Evolutionary conservation across 2,329 filamentous ascomycete species (phyloP).

Genomic region (Fusarium albosuccineum): DNA sequence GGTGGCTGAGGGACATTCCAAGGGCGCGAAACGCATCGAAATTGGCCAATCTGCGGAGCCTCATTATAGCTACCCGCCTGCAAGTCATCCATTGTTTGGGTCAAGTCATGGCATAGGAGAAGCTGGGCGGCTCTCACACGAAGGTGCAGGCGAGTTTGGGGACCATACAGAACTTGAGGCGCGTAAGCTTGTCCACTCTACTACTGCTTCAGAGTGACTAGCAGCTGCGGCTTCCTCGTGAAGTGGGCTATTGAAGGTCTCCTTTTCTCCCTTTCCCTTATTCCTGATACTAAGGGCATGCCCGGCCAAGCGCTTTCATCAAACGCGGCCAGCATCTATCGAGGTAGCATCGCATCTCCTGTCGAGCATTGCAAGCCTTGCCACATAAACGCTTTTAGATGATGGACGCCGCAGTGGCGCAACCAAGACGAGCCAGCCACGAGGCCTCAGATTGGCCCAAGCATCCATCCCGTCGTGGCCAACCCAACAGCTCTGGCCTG

Average conservation of each 20-base stretch:
- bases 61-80: no score
- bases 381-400: conserved; percentile 17
- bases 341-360: not conserved
- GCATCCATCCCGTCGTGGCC: conserved; percentile 25
- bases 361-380: not conserved
- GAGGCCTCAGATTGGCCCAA: conserved; percentile 21
- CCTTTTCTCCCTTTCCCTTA: not conserved
- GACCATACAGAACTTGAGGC: no score
- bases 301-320: not conserved
- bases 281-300: not conserved
- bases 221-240: not conserved
- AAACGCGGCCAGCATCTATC: not conserved
- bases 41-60: not conserved
- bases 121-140: no score
- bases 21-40: not conserved
- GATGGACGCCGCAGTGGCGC: conserved; percentile 32
- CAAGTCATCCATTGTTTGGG: no score
- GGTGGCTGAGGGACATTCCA: conserved; percentile 4
- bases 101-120: no score
- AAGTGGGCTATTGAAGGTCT: not conserved
- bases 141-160: no score
- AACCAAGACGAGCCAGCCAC: conserved; percentile 27
- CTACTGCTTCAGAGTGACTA: not conserved
- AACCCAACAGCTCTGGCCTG: conserved; percentile 6
- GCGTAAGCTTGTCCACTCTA: no score